Percentiles rank a stretch among this genome's conserved stretches.
These are phyloP conservation scores for Boletus fagicola DNA, from an alignment of 768 basidiomycete genomes.

Conservation along the genomic window DNA sequence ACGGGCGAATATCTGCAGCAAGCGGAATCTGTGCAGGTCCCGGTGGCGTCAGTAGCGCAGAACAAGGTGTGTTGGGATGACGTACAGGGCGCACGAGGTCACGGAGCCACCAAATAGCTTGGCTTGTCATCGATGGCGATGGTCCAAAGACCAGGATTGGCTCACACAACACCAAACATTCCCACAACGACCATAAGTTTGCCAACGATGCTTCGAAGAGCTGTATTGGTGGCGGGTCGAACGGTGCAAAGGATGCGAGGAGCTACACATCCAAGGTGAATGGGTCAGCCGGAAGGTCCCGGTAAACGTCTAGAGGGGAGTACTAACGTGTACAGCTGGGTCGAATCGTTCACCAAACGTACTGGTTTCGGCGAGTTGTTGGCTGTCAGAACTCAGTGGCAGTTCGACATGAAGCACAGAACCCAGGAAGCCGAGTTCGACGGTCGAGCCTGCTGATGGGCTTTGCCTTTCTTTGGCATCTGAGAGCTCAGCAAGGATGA, in stretches of 20 bases:
- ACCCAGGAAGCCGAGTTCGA: constrained; percentile 85
- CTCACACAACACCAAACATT: constrained; percentile 88
- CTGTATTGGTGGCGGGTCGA: constrained; percentile 54
- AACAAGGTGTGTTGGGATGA: not conserved
- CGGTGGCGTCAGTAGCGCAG: not conserved
- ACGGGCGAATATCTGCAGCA: constrained; percentile 84
- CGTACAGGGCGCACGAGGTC: constrained; percentile 82
- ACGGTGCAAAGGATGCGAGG: constrained; percentile 61
- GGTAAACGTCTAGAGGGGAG: no score
- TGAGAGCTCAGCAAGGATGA: constrained; percentile 7
- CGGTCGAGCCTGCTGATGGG: constrained; percentile 58
- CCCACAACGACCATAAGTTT: constrained; percentile 87
- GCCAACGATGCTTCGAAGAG: constrained; percentile 64
- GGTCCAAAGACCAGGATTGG: constrained; percentile 82
- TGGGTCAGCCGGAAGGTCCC: not conserved
- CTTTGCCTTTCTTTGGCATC: constrained; percentile 68
- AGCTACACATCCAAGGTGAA: constrained; percentile 45
- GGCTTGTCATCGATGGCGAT: constrained; percentile 78
- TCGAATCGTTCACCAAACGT: constrained; percentile 53
- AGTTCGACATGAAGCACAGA: constrained; percentile 70
- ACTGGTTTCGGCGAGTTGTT: constrained; percentile 62
- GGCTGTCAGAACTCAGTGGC: constrained; percentile 65
- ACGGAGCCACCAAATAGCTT: constrained; percentile 89
- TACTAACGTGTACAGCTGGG: constrained; percentile 48
- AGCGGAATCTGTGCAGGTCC: constrained; percentile 63